Evolutionary conservation across 805 yeast genomes (phyloP), one percentile per base, ranked within the genome.

Genomic region (Pichia californica): DNA sequence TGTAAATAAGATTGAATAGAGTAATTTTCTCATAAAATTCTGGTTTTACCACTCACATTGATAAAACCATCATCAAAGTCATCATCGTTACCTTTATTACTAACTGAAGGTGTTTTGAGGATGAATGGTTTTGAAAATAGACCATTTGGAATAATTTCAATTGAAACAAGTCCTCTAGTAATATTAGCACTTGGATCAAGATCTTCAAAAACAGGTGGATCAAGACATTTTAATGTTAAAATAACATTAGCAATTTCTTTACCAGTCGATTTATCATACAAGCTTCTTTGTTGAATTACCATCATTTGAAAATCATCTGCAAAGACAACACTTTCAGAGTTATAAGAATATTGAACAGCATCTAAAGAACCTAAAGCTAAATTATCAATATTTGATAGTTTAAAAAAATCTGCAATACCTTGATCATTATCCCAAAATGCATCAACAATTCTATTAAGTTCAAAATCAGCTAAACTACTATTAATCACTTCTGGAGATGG

Each of bases 381-480:
- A 45, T 54, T 45, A 33, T 53, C 53, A 35, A 53, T 47, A 25
- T 52, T 48, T 5, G 32, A 21, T 11, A 57, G 36, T 29, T 51
- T 41, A 35, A 63, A 58, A 28, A 42, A 53, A 32, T 58, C 57
- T 2, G 53, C 49, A 11, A 63, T 53, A 7, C 55, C 59, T 20
- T 55, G 44, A 43, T 63, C 67, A 43, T 63, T 59, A 10, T 46
- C 44, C 47, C 58, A 48, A 41, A 63, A 57, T 4, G 67, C 62
- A 31, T 59, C 62, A 21, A 51, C 33, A 7, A 63, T 45, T 38
- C 67, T 50, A 30, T 57, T 52, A 28, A 61, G 48, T 46, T 57
- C 63, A 45, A 60, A 61, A 31, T 49, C 55, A 2, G 63, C 64
- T 36, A 63, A 45, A 15, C 56, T 57, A 33, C 46, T 46, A 33